Evolutionary conservation across 1,139 yeast genomes (phyloP), one percentile per base, ranked within the genome.

Genomic region (Zhuliangozyma blackwelliae): DNA sequence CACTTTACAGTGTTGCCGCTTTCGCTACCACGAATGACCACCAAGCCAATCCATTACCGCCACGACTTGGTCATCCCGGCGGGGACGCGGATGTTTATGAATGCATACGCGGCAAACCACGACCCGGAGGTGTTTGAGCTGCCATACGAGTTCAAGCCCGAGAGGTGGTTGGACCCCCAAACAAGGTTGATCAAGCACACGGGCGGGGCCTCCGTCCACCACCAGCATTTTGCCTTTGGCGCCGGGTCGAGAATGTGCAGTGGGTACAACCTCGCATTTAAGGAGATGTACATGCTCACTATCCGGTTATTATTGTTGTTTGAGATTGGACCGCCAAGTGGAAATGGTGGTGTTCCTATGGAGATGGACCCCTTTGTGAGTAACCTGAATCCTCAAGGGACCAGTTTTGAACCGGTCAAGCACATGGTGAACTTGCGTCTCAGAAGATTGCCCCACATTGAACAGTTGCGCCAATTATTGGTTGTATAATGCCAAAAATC

Each of bases 101-200:
- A 84, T 50, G 72, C 86, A 1, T 80, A 70, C 61, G 79, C 83
- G 1, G 90, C 83, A 1, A 82, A 84, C 50, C 86, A 82, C 54
- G 92, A 84, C 50, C 55, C 60, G 0, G 39, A 40, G 2, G 55
- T 55, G 10, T 83, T 73, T 44, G 42, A 51, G n/a, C 51, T 71
- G 23, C 86, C 92, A 0, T 57, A 58, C 50, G 48, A 47, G 25
- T 84, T 82, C 51, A 46, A 57, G 7, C 92, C 92, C 0, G 72
- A 67, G 27, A 55, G 94, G 35, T 84, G 78, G 74, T 53, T 83
- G 22, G 65, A 68, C 36, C 37, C 47, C 1, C 41, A 47, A 1
- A 40, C 51, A 0, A 36, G 45, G 11, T 3, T 22, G 23, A 41
- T 64, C 20, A 48, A 55, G 10, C 46, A 51, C n/a, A 25, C 25